Base-by-base conservation (phyloP, 2,329 filamentous ascomycete species). In the Verticillium zaregamsianum region DNA sequence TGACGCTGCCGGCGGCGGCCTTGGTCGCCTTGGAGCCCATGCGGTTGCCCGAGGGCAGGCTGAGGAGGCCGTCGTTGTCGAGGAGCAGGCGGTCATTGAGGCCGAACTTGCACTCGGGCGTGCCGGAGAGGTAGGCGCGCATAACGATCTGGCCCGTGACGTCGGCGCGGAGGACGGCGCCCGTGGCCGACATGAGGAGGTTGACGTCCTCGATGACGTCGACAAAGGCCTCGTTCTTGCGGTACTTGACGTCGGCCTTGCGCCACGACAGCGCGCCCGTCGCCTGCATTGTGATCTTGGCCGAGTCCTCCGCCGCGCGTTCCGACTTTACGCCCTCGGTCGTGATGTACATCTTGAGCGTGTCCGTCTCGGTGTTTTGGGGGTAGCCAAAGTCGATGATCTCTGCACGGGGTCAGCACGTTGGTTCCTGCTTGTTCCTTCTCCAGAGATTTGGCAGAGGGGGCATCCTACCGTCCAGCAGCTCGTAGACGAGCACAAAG, bases 151-250 rank as follows among this genome's bases (percentile, higher is more conserved):
- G 93, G 59, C 95, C 95, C 59, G 92, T 97, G 59, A 99, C 95
- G 71, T 99, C 95, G 66, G 95, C 95, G 66, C 95, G 91, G 14
- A 99, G 85, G 32, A 99, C 93, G 25, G 93, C 94, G 33, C 95
- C 95, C 0, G 93, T 95, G 6, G 95, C 95, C n/a, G 94, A 98
- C 91, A 99, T 97, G 72, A 99, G 89, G 63, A 99, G 85, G 77
- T 99, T 99, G 71, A 99, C 94, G 72, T 99, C 95, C 77, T 99
- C 95, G 71, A 99, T 99, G 20, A 99, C 95, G 76, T 99, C 95
- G 68, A 99, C 95, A 72, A 99, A 99, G 35, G 95, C 95, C 77
- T 99, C 95, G 79, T 99, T 99, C 80, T 99, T 99, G 76, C 95
- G 91, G 80, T 99, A 99, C 74, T 97, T 97, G 77, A 99, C 95